Evolutionary conservation across 2,329 filamentous ascomycete species (phyloP), one percentile per base, ranked within the genome.

Genomic region (Pseudopithomyces maydicus): DNA sequence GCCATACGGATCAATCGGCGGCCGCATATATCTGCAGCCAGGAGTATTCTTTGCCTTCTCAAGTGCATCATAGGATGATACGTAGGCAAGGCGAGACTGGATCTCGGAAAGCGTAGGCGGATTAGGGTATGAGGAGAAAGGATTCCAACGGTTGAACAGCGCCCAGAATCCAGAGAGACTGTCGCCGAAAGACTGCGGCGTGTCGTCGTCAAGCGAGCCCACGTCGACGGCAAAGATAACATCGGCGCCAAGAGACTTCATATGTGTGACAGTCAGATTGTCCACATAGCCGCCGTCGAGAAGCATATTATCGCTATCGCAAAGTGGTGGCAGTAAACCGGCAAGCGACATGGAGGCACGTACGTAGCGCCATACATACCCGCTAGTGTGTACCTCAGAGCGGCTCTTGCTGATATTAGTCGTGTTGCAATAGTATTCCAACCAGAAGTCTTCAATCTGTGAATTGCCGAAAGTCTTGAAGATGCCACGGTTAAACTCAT

Each of bases 381-480:
- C 95, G 58, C 90, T 95, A 0, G 92, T 97, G 77, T 99, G 95
- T 64, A 96, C 93, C 74, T 99, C 95, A 2, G 87, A 87, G 19
- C 94, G 86, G 59, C 90, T 95, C 76, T 96, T 96, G 79, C 90
- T 96, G 78, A 99, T 98, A 76, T 98, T 99, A 36, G 96, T 99
- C 0, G 95, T 98, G 78, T 99, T 99, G 84, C 96, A 99, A 79
- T 99, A 99, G 74, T 92, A 99, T 66, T 97, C 92, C 11, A 99
- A 85, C 95, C 95, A 99, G 71, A 98, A 99, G 75, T 99, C 95
- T 77, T 99, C 95, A 56, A 99, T 98, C 73, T 98, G 95, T 10
- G 91, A 91, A 69, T 97, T 92, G 14, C 93, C 95, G 74, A 99
- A 97, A 0, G 94, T 92, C 77, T 99, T 99, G 85, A 97, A 99